Conservation (phyloP, 257 asterid genomes). For the Misopates orontium region DNA sequence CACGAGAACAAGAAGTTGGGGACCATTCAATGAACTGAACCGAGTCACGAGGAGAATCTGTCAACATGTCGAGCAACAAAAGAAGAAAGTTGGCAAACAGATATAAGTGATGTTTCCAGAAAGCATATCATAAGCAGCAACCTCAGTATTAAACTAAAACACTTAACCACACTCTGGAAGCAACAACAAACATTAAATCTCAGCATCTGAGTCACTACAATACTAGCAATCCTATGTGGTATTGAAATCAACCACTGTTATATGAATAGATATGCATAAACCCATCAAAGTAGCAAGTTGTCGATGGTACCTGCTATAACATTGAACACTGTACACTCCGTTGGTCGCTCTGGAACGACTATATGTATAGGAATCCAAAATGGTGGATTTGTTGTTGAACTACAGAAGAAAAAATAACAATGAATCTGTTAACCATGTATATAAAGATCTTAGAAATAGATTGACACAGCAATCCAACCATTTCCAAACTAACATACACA, state of each 20-base stretch:
- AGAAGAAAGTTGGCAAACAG: background rate
- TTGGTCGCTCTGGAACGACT: conserved; percentile 96
- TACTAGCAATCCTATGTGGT: conserved; percentile 9
- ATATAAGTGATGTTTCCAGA: conserved; percentile 10
- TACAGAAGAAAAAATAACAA: conserved; percentile 38
- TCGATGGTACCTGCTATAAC: conserved; percentile 84
- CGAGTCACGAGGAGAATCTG: conserved; percentile 98
- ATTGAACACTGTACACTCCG: conserved; percentile 90
- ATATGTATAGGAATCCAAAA: conserved; percentile 98
- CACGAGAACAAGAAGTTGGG: conserved; percentile 89
- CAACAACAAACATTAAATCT: conserved; percentile 9
- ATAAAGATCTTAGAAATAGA: conserved; percentile 8
- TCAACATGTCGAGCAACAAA: conserved; percentile 25
- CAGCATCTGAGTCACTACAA: conserved; percentile 18
- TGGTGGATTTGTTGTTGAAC: conserved; percentile 89
- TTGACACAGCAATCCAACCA: conserved; percentile 10
- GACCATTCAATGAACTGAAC: conserved; percentile 99
- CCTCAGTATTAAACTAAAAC: background rate
- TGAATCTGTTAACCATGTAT: conserved; percentile 16
- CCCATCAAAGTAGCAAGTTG: conserved; percentile 25
- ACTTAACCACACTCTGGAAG: conserved; percentile 16
- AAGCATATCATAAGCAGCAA: conserved; percentile 12
- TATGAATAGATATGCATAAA: conserved; percentile 7
- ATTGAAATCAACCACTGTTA: conserved; percentile 3
- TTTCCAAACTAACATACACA: conserved; percentile 1